Conservation (phyloP, 108 stramenopile genomes). For the Nannochloropsis gaditana region DNA sequence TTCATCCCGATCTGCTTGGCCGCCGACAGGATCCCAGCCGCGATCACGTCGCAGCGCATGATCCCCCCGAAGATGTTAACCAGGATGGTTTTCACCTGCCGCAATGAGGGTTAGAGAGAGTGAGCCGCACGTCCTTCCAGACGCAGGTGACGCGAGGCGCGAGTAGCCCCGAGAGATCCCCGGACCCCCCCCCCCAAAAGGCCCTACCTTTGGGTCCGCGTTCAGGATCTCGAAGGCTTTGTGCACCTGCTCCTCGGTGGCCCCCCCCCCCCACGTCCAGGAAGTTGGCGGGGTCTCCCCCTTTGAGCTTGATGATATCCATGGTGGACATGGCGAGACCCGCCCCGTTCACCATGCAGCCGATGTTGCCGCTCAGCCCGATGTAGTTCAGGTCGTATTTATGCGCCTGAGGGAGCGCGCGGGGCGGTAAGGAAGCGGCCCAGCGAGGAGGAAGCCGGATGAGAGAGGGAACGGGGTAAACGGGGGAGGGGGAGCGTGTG, state of each 20-base stretch:
- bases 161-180: no score
- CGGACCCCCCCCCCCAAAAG: not conserved
- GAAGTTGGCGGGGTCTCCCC: slow-evolving; percentile 90
- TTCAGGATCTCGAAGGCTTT: slow-evolving; percentile 55
- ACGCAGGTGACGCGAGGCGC: no score
- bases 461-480: not conserved
- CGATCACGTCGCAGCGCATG: slow-evolving; percentile 91
- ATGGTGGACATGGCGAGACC: slow-evolving; percentile 92
- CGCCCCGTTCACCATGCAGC: slow-evolving; percentile 97
- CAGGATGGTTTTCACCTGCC: slow-evolving; percentile 69
- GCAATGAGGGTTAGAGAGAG: not conserved
- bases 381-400: slow-evolving; percentile 87
- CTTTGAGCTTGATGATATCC: slow-evolving; percentile 88
- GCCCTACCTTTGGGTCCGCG: slow-evolving; percentile 40
- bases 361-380: slow-evolving; percentile 89
- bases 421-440: not conserved
- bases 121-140: not conserved
- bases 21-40: slow-evolving; percentile 75
- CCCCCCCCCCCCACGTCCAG: slow-evolving; percentile 83
- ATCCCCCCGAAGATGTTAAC: slow-evolving; percentile 97
- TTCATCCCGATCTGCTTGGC: slow-evolving; percentile 69
- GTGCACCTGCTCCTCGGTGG: slow-evolving; percentile 57
- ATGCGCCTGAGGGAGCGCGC: slow-evolving; percentile 59
- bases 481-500: not conserved
- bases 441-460: not conserved